Base-by-base conservation (phyloP, 345 rosid species). In the Hibiscus tridactylites region DNA sequence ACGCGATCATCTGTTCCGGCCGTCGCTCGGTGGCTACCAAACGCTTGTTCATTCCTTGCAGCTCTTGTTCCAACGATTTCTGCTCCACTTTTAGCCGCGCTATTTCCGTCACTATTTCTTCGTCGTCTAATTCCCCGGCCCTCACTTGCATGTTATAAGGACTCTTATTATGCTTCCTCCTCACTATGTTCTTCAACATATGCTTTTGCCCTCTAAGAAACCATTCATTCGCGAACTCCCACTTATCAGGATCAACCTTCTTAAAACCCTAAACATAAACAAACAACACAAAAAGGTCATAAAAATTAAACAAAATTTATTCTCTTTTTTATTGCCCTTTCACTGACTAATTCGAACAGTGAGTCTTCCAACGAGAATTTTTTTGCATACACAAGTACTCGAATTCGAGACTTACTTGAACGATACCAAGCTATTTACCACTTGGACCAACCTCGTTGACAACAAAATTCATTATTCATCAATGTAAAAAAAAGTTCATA, bases 141-240 rank as follows among this genome's bases (percentile, higher is more conserved):
- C 73, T 82, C 0, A 74, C 70, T 64, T 74, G 68, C 77, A 73
- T 44, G 65, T 21, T 21, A 21, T 46, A 60, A 9, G 80, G 65
- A 31, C 80, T 83, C 56, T 77, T 84, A 58, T 81, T 86, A 72
- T 95, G 94, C 66, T 91, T 92, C 74, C 91, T 85, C 74, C 99
- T 77, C 52, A 77, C 78, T 75, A 92, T 88, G 79, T 92, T 88
- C 83, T 75, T 88, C 17, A 95, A 79, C 9, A 95, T 77, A 33
- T 92, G 96, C 81, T 83, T 88, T 70, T 95, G 97, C 4, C 93
- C 98, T 39, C 90, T 85, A 2, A 89, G 82, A 62, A 95, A 95
- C 75, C 90, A 90, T 77, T 91, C 96, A 80, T 91, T 92, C 46
- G 97, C 96, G 54, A 95, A 95, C 73, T 92, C 99, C 99, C 99